Base-by-base conservation (phyloP, 2,329 filamentous ascomycete species). In the Stemphylium beticola region DNA sequence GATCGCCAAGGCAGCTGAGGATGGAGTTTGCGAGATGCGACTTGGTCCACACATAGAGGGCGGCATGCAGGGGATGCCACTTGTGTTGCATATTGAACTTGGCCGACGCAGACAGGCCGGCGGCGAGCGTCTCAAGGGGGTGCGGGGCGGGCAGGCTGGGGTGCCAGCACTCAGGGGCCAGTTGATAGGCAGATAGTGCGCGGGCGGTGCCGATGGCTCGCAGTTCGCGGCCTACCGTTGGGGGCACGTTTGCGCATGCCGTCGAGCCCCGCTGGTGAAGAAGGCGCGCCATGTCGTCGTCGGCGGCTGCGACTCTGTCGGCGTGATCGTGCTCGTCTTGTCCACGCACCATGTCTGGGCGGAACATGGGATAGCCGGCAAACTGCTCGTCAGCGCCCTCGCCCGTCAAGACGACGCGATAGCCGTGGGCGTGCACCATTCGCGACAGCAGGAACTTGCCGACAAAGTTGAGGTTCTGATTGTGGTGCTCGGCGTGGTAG, bases 371-470 rank as follows among this genome's bases (percentile, higher is more conserved):
- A 53, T 85, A 85, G 36, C 83, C 83, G 4, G 73, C 78, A 62
- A 85, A 85, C 43, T 79, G 74, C 68, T 85, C 83, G 58, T 85
- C 83, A 5, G 80, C 71, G 3, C 81, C 82, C 61, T 83, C 80
- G 24, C 77, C 78, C 1, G 81, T 83, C 6, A 86, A 68, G 2
- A 85, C 78, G 5, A 85, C 82, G 51, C 82, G 83, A 65, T 80
- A 76, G 3, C 82, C 82, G 17, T 77, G 68, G 46, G 79, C 71
- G 18, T 70, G 75, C 0, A 79, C 75, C 1, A 80, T 58, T 32
- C 76, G 74, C 1, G 81, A 81, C 4, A 85, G 74, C 8, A 77
- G 77, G 52, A 77, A 81, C 57, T 82, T 83, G 33, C 77, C 82
- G 14, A 85, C 76, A 33, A 71, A 78, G 65, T 85, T 84, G 37